These are phyloP conservation scores for Globisporangium acanthophoron DNA, from an alignment of 352 stramenopile genomes.

Conservation along the genomic window DNA sequence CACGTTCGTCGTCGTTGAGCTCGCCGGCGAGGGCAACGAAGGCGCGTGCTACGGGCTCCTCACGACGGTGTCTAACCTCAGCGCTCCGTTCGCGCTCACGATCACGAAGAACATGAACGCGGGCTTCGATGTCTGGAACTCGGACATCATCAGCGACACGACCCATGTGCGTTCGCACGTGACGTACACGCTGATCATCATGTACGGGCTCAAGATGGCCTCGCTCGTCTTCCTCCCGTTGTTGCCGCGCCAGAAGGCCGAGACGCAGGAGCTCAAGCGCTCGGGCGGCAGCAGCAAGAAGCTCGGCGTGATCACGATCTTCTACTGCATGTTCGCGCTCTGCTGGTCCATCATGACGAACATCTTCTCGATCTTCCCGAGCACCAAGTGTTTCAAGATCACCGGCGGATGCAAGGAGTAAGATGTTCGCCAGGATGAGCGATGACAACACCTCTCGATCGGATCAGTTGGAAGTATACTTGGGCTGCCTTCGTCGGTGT, in stretches of 20 bases:
- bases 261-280: slow-evolving; percentile 22
- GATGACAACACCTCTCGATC: no score
- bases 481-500: no score
- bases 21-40: slow-evolving; percentile 24
- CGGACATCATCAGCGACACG: slow-evolving; percentile 15
- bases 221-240: slow-evolving; percentile 15
- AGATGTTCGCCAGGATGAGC: neutral
- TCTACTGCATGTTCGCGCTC: slow-evolving; percentile 16
- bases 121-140: slow-evolving; percentile 14
- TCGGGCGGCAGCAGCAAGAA: slow-evolving; percentile 11
- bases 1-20: slow-evolving; percentile 21
- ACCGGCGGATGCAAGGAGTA: slow-evolving; percentile 10
- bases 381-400: slow-evolving; percentile 12
- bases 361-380: slow-evolving; percentile 17
- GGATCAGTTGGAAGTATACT: no score
- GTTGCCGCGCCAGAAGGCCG: slow-evolving; percentile 20
- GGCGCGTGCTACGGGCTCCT: slow-evolving; percentile 24
- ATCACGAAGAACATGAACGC: slow-evolving; percentile 19
- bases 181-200: slow-evolving; percentile 22
- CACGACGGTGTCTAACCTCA: slow-evolving; percentile 24
- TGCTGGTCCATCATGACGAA: slow-evolving; percentile 16
- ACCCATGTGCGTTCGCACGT: slow-evolving; percentile 17
- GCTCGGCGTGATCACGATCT: slow-evolving; percentile 13
- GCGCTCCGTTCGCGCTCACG: slow-evolving; percentile 14
- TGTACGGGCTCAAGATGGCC: slow-evolving; percentile 19